These are phyloP conservation scores for Corylus heterophylla DNA, from an alignment of 306 rosid genomes.

Conservation along the genomic window DNA sequence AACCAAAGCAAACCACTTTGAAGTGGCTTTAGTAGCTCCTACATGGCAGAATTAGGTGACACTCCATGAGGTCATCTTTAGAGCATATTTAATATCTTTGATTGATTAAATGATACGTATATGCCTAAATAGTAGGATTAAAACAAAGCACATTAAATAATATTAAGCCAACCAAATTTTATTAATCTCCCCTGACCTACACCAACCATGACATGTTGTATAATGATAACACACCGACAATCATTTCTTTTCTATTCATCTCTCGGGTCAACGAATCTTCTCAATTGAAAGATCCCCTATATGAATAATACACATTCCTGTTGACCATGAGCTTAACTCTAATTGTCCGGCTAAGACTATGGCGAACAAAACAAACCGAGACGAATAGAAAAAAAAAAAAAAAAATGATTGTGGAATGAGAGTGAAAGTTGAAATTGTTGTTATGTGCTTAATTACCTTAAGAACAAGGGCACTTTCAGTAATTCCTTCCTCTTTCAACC, in stretches of 20 bases:
- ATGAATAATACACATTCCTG: too few relatives aligned
- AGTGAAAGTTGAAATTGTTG: neutral
- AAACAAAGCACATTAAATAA: constrained; percentile 6
- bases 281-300: too few relatives aligned
- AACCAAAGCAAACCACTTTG: constrained; percentile 44
- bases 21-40: constrained; percentile 82
- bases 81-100: constrained; percentile 14
- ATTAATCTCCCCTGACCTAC: neutral
- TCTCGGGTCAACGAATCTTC: too few relatives aligned
- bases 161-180: neutral
- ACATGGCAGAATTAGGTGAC: constrained; percentile 18
- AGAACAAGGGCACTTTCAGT: constrained; percentile 57
- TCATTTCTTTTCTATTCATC: too few relatives aligned
- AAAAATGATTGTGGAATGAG: neutral
- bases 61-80: constrained; percentile 13
- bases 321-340: too few relatives aligned
- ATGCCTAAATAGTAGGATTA: constrained; percentile 17
- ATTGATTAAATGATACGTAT: neutral
- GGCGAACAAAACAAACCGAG: too few relatives aligned
- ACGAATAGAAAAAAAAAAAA: too few relatives aligned
- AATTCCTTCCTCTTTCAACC: constrained; percentile 82
- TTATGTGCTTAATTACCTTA: constrained; percentile 40
- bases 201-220: neutral
- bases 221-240: neutral
- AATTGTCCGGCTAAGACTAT: too few relatives aligned